phyloP scores from a whole-genome alignment of 2,329 filamentous ascomycete genomes.

The Alternaria solani region DNA sequence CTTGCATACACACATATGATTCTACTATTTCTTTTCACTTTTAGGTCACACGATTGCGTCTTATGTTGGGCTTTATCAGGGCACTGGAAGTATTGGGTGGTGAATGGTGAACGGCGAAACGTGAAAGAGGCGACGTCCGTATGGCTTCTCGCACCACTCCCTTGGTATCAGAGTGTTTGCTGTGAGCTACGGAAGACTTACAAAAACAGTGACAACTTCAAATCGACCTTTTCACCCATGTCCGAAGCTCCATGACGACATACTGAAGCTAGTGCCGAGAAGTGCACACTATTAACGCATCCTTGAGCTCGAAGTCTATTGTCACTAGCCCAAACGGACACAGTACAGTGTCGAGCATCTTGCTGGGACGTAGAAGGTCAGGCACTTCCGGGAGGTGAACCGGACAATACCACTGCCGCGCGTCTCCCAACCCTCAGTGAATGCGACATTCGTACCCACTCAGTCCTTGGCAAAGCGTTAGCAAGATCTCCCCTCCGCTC shows the following conservation, averaged over 20 bases:
- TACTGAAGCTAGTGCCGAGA: not conserved
- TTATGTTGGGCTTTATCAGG: not conserved
- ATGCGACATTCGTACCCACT: not conserved
- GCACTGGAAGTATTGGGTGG: not conserved
- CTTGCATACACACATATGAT: not conserved
- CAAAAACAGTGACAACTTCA: not conserved
- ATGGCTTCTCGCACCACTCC: not conserved
- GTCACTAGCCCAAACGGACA: too few relatives aligned
- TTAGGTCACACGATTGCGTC: not conserved
- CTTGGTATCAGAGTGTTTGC: not conserved
- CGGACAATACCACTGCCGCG: not conserved
- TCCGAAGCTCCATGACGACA: not conserved
- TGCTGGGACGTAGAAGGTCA: not conserved
- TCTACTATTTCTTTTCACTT: not conserved
- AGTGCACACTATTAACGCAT: not conserved
- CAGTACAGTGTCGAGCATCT: too few relatives aligned
- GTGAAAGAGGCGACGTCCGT: not conserved
- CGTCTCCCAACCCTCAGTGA: not conserved
- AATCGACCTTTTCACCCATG: not conserved
- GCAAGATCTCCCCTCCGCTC: not conserved
- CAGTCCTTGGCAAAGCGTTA: not conserved
- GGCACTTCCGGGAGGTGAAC: not conserved
- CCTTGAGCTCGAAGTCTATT: not conserved
- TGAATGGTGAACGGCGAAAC: too few relatives aligned
- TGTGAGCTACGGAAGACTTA: not conserved